Conservation (phyloP, 2,329 filamentous ascomycete genomes). For the Phyllosticta citribraziliensis region DNA sequence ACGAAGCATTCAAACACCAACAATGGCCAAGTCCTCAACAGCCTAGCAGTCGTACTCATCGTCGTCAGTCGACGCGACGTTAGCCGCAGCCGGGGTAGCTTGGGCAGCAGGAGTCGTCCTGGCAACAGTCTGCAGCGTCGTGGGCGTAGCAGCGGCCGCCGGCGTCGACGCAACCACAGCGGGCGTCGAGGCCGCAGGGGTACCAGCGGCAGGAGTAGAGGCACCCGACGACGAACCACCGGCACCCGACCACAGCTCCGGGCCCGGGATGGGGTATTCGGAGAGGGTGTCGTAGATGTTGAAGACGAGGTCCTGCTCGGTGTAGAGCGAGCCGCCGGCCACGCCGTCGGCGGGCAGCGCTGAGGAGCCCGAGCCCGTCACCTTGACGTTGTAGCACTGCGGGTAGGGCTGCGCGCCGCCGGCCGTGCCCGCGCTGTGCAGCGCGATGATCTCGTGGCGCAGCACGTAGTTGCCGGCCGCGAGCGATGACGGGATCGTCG, state of each 20-base stretch:
- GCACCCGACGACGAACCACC: background rate
- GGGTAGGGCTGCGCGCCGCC: slow-evolving; percentile 26
- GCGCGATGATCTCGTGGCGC: slow-evolving; percentile 22
- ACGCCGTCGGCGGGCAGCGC: slow-evolving; percentile 16
- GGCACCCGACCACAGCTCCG: slow-evolving; percentile 5
- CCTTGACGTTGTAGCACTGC: slow-evolving; percentile 26
- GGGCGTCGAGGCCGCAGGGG: background rate
- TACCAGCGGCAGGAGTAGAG: background rate
- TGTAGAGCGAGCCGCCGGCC: slow-evolving; percentile 24
- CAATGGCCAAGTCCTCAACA: background rate
- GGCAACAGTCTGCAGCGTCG: background rate
- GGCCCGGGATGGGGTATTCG: slow-evolving; percentile 7
- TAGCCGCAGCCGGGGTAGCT: background rate
- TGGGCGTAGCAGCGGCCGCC: background rate
- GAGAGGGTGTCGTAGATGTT: slow-evolving; percentile 8
- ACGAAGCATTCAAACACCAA: no score
- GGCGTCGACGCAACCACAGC: background rate
- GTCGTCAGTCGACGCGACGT: background rate
- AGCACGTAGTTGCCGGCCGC: slow-evolving; percentile 26
- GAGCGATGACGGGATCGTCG: slow-evolving; percentile 23
- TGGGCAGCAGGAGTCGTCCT: background rate
- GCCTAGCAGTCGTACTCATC: background rate
- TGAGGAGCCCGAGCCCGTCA: slow-evolving; percentile 21
- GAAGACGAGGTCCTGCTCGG: slow-evolving; percentile 14
- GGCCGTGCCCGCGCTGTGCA: slow-evolving; percentile 26